These are phyloP conservation scores for Saksenaea oblongispora DNA, from an alignment of 371 early-diverging fungal species.

Conservation along the genomic window DNA sequence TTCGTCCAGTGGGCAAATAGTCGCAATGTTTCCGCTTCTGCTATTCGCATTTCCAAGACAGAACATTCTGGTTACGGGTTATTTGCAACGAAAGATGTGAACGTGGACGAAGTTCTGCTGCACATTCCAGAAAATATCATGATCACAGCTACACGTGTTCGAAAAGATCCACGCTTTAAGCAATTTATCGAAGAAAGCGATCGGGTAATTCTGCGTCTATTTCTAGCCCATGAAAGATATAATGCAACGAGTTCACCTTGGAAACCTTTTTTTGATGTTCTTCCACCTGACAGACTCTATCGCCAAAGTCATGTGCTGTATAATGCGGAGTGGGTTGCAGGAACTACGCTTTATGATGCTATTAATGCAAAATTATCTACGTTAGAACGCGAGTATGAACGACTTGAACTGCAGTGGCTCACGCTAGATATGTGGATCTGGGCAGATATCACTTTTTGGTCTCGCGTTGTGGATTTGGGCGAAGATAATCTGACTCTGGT, in stretches of 20 bases:
- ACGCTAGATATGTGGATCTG: conserved; percentile 46
- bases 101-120: conserved; percentile 14
- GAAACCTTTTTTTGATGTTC: conserved; percentile 47
- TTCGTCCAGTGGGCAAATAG: conserved; percentile 33
- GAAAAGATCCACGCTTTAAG: not conserved
- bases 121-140: conserved; percentile 37
- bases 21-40: conserved; percentile 19
- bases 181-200: conserved; percentile 14
- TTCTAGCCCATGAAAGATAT: conserved; percentile 45
- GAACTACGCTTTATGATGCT: conserved; percentile 42
- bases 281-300: conserved; percentile 31
- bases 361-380: conserved; percentile 32
- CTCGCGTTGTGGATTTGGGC: conserved; percentile 46
- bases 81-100: not conserved
- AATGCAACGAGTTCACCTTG: conserved; percentile 25
- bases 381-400: conserved; percentile 27
- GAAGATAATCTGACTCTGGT: conserved; percentile 32
- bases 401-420: conserved; percentile 19
- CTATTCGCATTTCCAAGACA: conserved; percentile 19
- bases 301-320: conserved; percentile 22
- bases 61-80: conserved; percentile 26
- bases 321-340: conserved; percentile 20
- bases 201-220: conserved; percentile 34
- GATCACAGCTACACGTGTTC: conserved; percentile 22
- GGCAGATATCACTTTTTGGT: conserved; percentile 57